Evolutionary conservation across 2,329 filamentous ascomycete genomes (phyloP), one percentile per base, ranked within the genome.

Genomic region (Calonectria multiphialidica): DNA sequence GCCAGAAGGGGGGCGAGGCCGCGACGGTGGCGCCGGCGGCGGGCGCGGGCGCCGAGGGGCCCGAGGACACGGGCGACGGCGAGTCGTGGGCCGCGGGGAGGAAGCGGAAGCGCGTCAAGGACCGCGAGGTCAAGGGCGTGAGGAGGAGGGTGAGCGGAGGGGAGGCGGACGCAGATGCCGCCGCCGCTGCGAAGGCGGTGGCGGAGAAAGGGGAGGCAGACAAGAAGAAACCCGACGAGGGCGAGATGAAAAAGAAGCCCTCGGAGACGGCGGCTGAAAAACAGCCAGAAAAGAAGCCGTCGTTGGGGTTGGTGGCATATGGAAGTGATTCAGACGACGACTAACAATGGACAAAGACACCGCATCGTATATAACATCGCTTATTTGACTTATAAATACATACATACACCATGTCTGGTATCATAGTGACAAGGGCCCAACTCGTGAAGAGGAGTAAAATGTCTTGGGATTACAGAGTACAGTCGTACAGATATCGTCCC

Each of bases 291-390:
- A 78, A 78, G 75, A 79, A 78, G 75, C n/a, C 53, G n/a, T 55
- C 72, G 8, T 44, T 86, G 55, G 85, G 85, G 0, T 78, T 92
- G 45, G 90, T 91, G 15, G 86, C 85, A 70, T 92, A 92, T 74
- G 90, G 87, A 45, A 79, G 78, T 49, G 75, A 79, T 6, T 92
- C 90, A 1, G 90, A 90, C 55, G 84, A 82, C 40, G 87, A 88
- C 80, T 79, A 75, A 72, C 66, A 25, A 57, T 23, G 30, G 18
- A 23, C 53, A 21, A 49, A 40, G n/a, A 68, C n/a, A 42, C 23
- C n/a, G 49, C 9, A 62, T 21, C 45, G 55, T 66, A 8, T 44
- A 18, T 16, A 47, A 45, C 50, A 55, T 50, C 37, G n/a, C 23
- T n/a, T 44, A n/a, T 21, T 59, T 65, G 30, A 18, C 18, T 28